These are phyloP conservation scores for Erysimum cheiri DNA, from an alignment of 441 rosid genomes.

Conservation along the genomic window DNA sequence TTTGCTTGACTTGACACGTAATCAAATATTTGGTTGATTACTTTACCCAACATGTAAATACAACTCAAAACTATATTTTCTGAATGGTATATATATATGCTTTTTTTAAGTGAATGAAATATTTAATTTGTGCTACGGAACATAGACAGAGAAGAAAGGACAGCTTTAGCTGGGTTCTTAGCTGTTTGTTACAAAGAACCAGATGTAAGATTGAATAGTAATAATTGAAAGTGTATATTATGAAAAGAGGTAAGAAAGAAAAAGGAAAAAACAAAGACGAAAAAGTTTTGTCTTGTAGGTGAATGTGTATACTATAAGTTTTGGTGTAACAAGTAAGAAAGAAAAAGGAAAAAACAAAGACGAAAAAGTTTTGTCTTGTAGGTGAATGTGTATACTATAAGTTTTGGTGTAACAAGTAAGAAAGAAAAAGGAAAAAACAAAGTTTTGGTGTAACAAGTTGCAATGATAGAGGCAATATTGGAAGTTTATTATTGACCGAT, in stretches of 20 bases:
- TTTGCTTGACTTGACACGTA: neutral
- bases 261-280: neutral
- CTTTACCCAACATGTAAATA: neutral
- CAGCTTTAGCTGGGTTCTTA: constrained; percentile 40
- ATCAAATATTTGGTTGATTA: neutral
- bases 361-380: no score
- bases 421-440: no score
- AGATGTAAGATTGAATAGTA: constrained; percentile 22
- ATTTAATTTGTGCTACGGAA: constrained; percentile 34
- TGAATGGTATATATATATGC: neutral
- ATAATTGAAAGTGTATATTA: constrained; percentile 13
- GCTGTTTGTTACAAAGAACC: constrained; percentile 36
- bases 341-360: no score
- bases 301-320: constrained; percentile 1
- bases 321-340: constrained; percentile 31
- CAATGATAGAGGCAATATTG: constrained; percentile 20
- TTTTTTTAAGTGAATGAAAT: constrained; percentile 11
- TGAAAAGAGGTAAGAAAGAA: neutral
- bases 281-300: constrained; percentile 14
- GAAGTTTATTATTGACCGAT: constrained; percentile 40
- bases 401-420: no score
- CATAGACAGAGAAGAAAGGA: constrained; percentile 35
- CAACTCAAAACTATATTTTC: constrained; percentile 17
- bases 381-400: no score
- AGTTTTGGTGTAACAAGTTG: constrained; percentile 37